Base-by-base conservation (phyloP, 2,329 filamentous ascomycete genomes). In the Neopestalotiopsis sp. region DNA sequence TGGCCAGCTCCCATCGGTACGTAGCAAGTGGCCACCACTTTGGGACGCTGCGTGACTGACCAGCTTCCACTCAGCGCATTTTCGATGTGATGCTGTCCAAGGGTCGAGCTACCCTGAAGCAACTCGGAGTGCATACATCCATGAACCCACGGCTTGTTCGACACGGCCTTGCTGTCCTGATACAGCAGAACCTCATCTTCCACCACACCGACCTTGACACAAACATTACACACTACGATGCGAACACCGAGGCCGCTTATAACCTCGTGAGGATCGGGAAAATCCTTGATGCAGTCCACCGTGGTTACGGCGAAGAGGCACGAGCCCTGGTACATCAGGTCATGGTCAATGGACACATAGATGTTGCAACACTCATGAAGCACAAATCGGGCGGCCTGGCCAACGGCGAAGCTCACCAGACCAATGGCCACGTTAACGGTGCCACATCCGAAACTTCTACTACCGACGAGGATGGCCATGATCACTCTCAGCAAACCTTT, bases 1-100 rank as follows among this genome's bases (percentile, higher is more conserved):
- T 81, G 96, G 96, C 78, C 93, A 97, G 83, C 90, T 98, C 69
- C 94, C 94, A 71, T 94, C 94, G 79, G 95, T 98, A 92, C 77
- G 92, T 84, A 66, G 24, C 40, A 57, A 14, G 5, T 58, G 12
- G 9, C 40, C n/a, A 30, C 20, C 62, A 30, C 38, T 32, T 30
- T 24, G 40, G 59, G 17, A n/a, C 14, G 6, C 14, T n/a, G 14
- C 14, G n/a, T 38, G 5, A 24, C 42, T 65, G 20, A 49, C n/a
- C 45, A 57, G 34, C 45, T 64, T 67, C 70, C 49, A 61, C 68
- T 20, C 77, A 98, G 95, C 92, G 93, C 81, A 94, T 98, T 77
- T 94, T 97, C 77, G 88, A 90, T 63, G 88, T 91, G 64, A 89
- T 99, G 70, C 86, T 94, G 73, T 90, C 89, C 74, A 89, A 92